These are phyloP conservation scores for Calocera cornea DNA, from an alignment of 768 basidiomycete species.

Conservation along the genomic window DNA sequence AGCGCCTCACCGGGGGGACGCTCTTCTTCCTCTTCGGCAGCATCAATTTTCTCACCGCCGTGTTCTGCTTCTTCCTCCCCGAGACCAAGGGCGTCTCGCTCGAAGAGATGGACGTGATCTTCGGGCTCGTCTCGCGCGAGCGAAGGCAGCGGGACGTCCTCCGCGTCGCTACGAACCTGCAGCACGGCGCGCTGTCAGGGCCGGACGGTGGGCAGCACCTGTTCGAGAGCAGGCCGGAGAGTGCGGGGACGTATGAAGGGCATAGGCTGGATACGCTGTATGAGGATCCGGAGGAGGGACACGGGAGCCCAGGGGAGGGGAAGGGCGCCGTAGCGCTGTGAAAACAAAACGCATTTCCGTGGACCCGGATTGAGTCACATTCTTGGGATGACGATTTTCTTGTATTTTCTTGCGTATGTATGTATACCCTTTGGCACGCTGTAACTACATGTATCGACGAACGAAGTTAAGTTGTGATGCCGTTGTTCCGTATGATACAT, in stretches of 20 bases:
- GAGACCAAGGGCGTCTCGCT: constrained; percentile 32
- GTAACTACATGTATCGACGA: too few species aligned
- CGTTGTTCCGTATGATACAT: too few species aligned
- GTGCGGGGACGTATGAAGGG: not conserved
- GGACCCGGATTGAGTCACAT: too few species aligned
- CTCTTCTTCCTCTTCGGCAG: constrained; percentile 65
- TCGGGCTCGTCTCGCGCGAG: constrained; percentile 44
- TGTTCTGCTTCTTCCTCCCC: constrained; percentile 48
- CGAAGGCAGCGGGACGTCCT: constrained; percentile 39
- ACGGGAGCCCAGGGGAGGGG: too few species aligned
- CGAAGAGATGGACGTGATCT: constrained; percentile 45
- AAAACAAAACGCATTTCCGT: not conserved
- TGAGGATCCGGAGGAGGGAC: not conserved
- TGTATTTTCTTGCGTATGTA: too few species aligned
- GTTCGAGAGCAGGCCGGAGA: not conserved
- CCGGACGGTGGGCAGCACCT: not conserved
- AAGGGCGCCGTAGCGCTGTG: not conserved
- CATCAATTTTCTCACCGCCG: constrained; percentile 58
- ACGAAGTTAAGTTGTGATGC: too few species aligned
- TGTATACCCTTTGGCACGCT: too few species aligned
- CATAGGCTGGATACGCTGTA: not conserved
- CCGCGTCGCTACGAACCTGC: not conserved
- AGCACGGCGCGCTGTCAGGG: not conserved
- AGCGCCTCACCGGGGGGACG: constrained; percentile 47
- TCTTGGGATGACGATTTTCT: too few species aligned